Conservation (phyloP, 2,329 filamentous ascomycete species). For the Hypoxylon sp. region DNA sequence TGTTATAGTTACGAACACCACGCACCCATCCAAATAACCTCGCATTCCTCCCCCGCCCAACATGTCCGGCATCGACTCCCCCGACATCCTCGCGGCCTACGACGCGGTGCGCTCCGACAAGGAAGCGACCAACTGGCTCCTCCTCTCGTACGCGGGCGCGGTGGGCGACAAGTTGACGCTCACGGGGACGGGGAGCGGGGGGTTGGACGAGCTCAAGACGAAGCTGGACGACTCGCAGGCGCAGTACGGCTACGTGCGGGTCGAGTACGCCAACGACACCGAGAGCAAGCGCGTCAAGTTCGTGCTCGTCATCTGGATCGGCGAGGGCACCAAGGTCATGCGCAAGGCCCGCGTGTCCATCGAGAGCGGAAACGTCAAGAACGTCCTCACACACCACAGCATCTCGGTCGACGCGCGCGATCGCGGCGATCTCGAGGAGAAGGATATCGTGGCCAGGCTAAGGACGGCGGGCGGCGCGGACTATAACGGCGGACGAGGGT, state of each 20-base stretch:
- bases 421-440: slow-evolving; percentile 66
- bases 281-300: slow-evolving; percentile 75
- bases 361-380: slow-evolving; percentile 71
- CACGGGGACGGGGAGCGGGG: slow-evolving; percentile 65
- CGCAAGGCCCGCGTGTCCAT: slow-evolving; percentile 73
- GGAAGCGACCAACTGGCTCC: slow-evolving; percentile 70
- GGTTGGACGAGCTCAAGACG: slow-evolving; percentile 64
- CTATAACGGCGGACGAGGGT: slow-evolving; percentile 71
- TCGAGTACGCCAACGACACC: slow-evolving; percentile 75
- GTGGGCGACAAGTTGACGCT: slow-evolving; percentile 65
- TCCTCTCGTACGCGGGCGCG: slow-evolving; percentile 66
- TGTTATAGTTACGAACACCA: slow-evolving; percentile 25
- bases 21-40: not conserved
- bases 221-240: slow-evolving; percentile 66
- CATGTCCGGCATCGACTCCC: slow-evolving; percentile 65
- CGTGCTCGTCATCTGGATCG: slow-evolving; percentile 72
- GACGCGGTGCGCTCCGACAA: slow-evolving; percentile 73
- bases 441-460: slow-evolving; percentile 66
- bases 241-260: slow-evolving; percentile 70
- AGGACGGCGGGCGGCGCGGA: slow-evolving; percentile 74
- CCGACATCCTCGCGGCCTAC: slow-evolving; percentile 70
- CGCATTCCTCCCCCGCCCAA: not conserved
- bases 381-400: slow-evolving; percentile 68
- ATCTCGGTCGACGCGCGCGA: slow-evolving; percentile 70
- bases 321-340: slow-evolving; percentile 71